A percentile compares a stretch with the other conserved stretches of the same genome.
phyloP scores from a whole-genome alignment of 108 stramenopile species.

The Discostella stelligeroides region DNA sequence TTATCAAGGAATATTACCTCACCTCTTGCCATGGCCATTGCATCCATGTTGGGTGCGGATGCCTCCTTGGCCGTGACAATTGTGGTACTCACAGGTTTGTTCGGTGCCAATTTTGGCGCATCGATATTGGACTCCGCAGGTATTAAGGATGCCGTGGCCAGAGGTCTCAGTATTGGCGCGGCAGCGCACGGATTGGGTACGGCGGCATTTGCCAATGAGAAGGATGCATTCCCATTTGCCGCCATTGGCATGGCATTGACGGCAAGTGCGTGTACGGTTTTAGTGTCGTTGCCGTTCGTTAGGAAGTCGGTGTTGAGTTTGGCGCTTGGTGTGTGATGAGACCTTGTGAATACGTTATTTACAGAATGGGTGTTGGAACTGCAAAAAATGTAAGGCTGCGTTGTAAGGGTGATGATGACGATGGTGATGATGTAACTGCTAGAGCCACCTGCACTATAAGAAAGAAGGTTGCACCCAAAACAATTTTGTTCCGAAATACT shows the following conservation, averaged over 20 bases:
- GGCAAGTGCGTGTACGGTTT: slow-evolving; percentile 68
- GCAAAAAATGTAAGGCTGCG: too few species aligned
- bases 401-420: too few species aligned
- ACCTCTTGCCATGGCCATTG: slow-evolving; percentile 91
- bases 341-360: not conserved
- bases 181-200: slow-evolving; percentile 93
- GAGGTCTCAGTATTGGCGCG: slow-evolving; percentile 89
- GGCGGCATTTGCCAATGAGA: slow-evolving; percentile 87
- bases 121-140: slow-evolving; percentile 69
- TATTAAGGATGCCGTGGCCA: slow-evolving; percentile 83
- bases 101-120: slow-evolving; percentile 93
- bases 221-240: slow-evolving; percentile 92
- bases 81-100: slow-evolving; percentile 88
- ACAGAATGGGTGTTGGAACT: too few species aligned
- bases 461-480: too few species aligned
- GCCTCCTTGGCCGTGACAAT: slow-evolving; percentile 80
- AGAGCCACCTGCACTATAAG: too few species aligned
- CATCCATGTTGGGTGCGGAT: slow-evolving; percentile 84
- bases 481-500: too few species aligned
- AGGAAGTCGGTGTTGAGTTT: slow-evolving; percentile 54
- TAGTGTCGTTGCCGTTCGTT: slow-evolving; percentile 70
- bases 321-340: slow-evolving; percentile 55
- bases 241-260: slow-evolving; percentile 92
- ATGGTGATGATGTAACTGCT: too few species aligned
- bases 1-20: slow-evolving; percentile 86